A percentile compares a stretch with the other conserved stretches of the same genome.
Conservation (phyloP, 2,329 filamentous ascomycete genomes). For the Aspergillus puulaauensis region DNA sequence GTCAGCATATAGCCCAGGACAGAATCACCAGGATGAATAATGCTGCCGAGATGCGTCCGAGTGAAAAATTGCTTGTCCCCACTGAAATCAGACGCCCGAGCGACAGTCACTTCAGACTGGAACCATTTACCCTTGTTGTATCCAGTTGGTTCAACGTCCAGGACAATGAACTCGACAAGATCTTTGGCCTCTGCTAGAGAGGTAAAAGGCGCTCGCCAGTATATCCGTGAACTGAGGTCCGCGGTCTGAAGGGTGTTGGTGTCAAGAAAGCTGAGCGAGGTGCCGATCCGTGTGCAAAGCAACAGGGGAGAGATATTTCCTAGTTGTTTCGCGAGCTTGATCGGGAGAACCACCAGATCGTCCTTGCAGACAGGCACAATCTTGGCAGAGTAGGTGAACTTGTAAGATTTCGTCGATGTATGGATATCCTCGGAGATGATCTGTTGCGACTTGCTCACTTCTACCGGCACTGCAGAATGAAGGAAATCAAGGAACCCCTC, state of each 20-base stretch:
- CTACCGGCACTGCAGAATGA: slow-evolving; percentile 74
- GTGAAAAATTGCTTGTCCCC: slow-evolving; percentile 85
- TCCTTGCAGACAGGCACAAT: slow-evolving; percentile 96
- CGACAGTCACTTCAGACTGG: slow-evolving; percentile 84
- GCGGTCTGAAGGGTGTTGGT: slow-evolving; percentile 87
- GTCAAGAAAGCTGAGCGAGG: slow-evolving; percentile 84
- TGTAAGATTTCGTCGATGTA: slow-evolving; percentile 87
- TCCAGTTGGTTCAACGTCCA: slow-evolving; percentile 85
- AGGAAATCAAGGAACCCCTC: slow-evolving; percentile 92
- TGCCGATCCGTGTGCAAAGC: slow-evolving; percentile 85
- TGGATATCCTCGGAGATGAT: slow-evolving; percentile 92
- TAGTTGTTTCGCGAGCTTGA: slow-evolving; percentile 80
- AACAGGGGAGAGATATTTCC: slow-evolving; percentile 87
- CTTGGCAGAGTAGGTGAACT: slow-evolving; percentile 88
- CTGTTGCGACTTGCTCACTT: slow-evolving; percentile 82
- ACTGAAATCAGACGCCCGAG: slow-evolving; percentile 81
- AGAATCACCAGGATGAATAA: slow-evolving; percentile 85
- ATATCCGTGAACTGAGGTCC: slow-evolving; percentile 77
- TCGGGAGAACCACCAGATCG: slow-evolving; percentile 88
- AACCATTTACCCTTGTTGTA: slow-evolving; percentile 76
- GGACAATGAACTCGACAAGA: slow-evolving; percentile 86
- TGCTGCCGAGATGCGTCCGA: slow-evolving; percentile 81
- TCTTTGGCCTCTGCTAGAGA: slow-evolving; percentile 81
- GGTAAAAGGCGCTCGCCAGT: slow-evolving; percentile 87
- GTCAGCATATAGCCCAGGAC: slow-evolving; percentile 91